Percentiles rank a stretch among this genome's conserved stretches.
Conservation (phyloP, 2,329 filamentous ascomycete species). For the Chalaropsis thielavioides region DNA sequence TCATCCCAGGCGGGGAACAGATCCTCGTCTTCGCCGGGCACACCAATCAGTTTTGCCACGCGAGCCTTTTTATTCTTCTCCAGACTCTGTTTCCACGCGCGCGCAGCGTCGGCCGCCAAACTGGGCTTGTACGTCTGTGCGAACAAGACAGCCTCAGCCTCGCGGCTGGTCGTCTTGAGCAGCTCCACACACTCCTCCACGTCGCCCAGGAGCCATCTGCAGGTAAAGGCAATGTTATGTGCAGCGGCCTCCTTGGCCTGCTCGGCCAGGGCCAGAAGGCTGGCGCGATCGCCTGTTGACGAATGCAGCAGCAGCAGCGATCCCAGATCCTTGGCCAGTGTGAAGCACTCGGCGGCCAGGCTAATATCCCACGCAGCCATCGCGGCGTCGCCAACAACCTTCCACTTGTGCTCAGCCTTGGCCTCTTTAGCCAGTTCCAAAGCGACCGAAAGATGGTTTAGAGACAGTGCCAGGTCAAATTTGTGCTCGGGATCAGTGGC, state of each 20-base stretch:
- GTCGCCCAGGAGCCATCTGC: slow-evolving; percentile 75
- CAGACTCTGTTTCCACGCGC: slow-evolving; percentile 66
- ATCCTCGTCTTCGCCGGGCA: slow-evolving; percentile 69
- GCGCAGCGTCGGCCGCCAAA: slow-evolving; percentile 49
- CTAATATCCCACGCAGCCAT: slow-evolving; percentile 73
- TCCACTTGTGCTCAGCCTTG: slow-evolving; percentile 95
- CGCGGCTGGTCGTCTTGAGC: slow-evolving; percentile 61
- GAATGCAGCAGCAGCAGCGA: slow-evolving; percentile 80
- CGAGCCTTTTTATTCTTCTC: slow-evolving; percentile 77
- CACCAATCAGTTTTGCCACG: slow-evolving; percentile 67
- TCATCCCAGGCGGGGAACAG: slow-evolving; percentile 96
- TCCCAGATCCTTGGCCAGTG: slow-evolving; percentile 76
- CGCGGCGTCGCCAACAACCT: slow-evolving; percentile 86
- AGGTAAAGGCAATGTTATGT: slow-evolving; percentile 88
- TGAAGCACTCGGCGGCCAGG: slow-evolving; percentile 86
- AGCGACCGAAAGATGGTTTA: slow-evolving; percentile 74
- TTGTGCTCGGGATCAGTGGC: slow-evolving; percentile 92
- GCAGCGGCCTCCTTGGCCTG: slow-evolving; percentile 64
- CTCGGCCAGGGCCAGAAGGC: slow-evolving; percentile 54
- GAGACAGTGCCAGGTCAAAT: slow-evolving; percentile 74
- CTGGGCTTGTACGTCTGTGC: slow-evolving; percentile 92
- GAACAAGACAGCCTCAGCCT: slow-evolving; percentile 79
- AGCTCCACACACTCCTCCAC: slow-evolving; percentile 68
- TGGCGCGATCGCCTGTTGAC: slow-evolving; percentile 64
- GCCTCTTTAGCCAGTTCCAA: slow-evolving; percentile 69